Evolutionary conservation across 257 asterid species (phyloP).

Genomic region (Ballota nigra): DNA sequence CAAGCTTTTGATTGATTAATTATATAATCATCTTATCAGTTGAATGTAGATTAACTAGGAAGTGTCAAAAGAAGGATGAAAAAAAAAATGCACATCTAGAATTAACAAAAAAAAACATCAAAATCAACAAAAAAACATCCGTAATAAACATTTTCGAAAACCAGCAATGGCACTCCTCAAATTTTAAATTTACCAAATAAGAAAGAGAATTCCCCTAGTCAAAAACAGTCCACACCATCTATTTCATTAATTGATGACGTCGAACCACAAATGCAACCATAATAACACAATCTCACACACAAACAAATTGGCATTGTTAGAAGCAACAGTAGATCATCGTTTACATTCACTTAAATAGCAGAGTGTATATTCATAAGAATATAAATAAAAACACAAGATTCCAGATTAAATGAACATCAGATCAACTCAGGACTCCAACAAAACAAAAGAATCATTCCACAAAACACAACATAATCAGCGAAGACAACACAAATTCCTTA

Average conservation of each 20-base stretch:
- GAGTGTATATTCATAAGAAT: background rate
- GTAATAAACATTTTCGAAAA: slow-evolving; percentile 7
- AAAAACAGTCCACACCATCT: background rate
- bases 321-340: slow-evolving; percentile 10
- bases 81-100: background rate
- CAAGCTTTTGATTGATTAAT: background rate
- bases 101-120: slow-evolving; percentile 7
- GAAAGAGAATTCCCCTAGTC: background rate
- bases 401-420: slow-evolving; percentile 18
- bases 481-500: slow-evolving; percentile 30
- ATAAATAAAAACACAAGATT: background rate
- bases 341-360: background rate
- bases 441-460: background rate
- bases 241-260: slow-evolving; percentile 10
- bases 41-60: background rate
- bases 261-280: slow-evolving; percentile 15
- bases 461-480: slow-evolving; percentile 10
- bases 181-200: slow-evolving; percentile 1
- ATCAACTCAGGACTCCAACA: slow-evolving; percentile 2
- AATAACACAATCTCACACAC: background rate
- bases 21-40: background rate
- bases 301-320: slow-evolving; percentile 15
- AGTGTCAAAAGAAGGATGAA: background rate
- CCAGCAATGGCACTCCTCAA: background rate
- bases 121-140: too few species aligned